A percentile compares a stretch with the other conserved stretches of the same genome.
Evolutionary conservation across 768 basidiomycete species (phyloP).

Genomic region (Cyclocybe cylindracea): DNA sequence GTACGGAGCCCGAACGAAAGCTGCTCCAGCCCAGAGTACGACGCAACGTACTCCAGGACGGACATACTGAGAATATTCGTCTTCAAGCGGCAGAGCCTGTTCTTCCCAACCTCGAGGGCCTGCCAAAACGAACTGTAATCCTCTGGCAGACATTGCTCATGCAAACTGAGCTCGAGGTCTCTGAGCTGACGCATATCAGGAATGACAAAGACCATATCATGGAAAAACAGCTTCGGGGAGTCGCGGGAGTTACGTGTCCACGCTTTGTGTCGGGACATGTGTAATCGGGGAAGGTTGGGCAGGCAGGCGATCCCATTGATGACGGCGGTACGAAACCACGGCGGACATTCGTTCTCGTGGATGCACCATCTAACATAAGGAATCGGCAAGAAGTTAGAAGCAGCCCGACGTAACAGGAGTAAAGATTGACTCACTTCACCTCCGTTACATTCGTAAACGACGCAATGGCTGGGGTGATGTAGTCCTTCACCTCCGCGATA

Average conservation of each 20-base stretch:
- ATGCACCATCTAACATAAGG: neutral
- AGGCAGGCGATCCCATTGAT: neutral
- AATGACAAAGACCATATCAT: neutral
- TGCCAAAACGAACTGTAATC: neutral
- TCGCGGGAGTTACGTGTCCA: neutral
- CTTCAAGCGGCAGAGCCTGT: neutral
- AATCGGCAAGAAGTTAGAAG: neutral
- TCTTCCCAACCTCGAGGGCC: neutral
- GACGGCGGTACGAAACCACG: neutral
- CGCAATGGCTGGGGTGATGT: neutral
- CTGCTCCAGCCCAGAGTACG: neutral
- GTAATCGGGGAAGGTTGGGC: neutral
- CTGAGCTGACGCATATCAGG: neutral
- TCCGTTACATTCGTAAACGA: conserved; percentile 1
- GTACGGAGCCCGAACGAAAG: conserved; percentile 1
- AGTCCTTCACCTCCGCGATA: too few species aligned
- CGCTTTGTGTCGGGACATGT: neutral
- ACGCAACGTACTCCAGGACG: conserved; percentile 1
- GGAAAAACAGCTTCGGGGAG: neutral
- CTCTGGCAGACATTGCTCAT: neutral
- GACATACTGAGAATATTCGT: conserved; percentile 1
- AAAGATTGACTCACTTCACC: neutral
- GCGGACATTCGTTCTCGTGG: neutral
- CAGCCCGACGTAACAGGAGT: neutral
- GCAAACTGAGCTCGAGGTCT: neutral